Evolutionary conservation across 2,329 filamentous ascomycete genomes (phyloP).

Genomic region (Proliferodiscus dingleyae): DNA sequence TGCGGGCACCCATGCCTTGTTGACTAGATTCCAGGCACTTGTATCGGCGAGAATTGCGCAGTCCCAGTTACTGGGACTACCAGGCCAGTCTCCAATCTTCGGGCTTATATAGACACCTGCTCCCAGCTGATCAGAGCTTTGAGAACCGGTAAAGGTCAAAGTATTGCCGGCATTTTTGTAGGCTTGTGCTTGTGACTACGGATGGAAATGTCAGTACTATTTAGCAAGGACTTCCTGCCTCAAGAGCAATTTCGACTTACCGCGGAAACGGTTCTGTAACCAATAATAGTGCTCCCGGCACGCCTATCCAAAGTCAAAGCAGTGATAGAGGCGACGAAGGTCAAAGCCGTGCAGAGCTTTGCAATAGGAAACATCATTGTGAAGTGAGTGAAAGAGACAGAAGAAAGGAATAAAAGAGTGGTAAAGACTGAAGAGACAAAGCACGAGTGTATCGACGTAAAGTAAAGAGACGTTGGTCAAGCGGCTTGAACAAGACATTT

Average conservation of each 20-base stretch:
- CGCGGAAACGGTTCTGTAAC: constrained; percentile 1
- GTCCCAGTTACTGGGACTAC: constrained; percentile 2
- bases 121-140: background rate
- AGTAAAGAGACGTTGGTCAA: background rate
- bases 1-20: constrained; percentile 5
- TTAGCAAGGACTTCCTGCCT: background rate
- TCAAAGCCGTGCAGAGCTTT: constrained; percentile 1
- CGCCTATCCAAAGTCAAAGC: constrained; percentile 1
- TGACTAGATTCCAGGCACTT: constrained; percentile 3
- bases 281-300: background rate
- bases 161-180: background rate
- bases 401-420: background rate
- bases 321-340: constrained; percentile 2
- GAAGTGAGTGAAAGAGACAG: no score
- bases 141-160: background rate
- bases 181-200: background rate
- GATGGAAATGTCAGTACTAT: background rate
- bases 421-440: background rate
- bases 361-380: background rate
- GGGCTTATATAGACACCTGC: background rate
- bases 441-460: background rate
- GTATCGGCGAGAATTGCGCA: constrained; percentile 3
- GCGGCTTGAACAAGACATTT: background rate
- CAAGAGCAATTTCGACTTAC: constrained; percentile 1
- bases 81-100: background rate